These are phyloP conservation scores for Rosa chinensis DNA, from an alignment of 306 rosid genomes.

Conservation along the genomic window DNA sequence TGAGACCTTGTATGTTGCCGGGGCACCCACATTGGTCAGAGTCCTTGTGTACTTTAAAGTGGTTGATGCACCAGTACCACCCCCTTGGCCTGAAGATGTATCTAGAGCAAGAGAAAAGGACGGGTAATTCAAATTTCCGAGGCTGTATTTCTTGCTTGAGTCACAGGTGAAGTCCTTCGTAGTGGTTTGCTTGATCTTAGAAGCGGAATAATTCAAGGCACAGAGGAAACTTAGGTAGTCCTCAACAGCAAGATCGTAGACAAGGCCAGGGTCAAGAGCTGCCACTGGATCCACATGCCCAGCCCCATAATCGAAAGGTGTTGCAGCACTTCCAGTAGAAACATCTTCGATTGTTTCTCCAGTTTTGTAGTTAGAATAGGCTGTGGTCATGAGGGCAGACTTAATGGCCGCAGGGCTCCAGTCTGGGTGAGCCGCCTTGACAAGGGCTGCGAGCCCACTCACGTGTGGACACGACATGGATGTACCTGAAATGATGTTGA, in stretches of 20 bases:
- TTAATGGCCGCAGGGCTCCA: slow-evolving; percentile 92
- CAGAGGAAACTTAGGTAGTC: slow-evolving; percentile 82
- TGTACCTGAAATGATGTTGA: slow-evolving; percentile 84
- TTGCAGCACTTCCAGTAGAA: slow-evolving; percentile 58
- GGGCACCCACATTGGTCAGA: slow-evolving; percentile 71
- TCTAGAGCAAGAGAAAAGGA: slow-evolving; percentile 78
- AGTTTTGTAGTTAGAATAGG: slow-evolving; percentile 58
- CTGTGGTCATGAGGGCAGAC: slow-evolving; percentile 96
- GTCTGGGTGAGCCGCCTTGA: slow-evolving; percentile 71
- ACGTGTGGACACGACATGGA: slow-evolving; percentile 99
- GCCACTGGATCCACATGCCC: slow-evolving; percentile 85
- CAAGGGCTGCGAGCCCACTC: slow-evolving; percentile 75
- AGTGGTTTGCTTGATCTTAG: slow-evolving; percentile 48
- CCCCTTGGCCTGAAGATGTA: slow-evolving; percentile 50
- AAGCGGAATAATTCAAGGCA: slow-evolving; percentile 62
- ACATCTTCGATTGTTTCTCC: slow-evolving; percentile 59
- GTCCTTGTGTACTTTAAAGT: slow-evolving; percentile 59
- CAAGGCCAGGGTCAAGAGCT: slow-evolving; percentile 92
- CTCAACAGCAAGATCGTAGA: slow-evolving; percentile 52
- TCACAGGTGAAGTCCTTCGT: slow-evolving; percentile 50
- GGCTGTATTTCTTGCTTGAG: slow-evolving; percentile 51
- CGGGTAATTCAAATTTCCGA: slow-evolving; percentile 80
- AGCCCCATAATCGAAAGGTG: slow-evolving; percentile 84
- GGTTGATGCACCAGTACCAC: slow-evolving; percentile 36
- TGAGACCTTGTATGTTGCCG: slow-evolving; percentile 57